Base-by-base conservation (phyloP, 768 basidiomycete genomes). In the Trametes meyenii region DNA sequence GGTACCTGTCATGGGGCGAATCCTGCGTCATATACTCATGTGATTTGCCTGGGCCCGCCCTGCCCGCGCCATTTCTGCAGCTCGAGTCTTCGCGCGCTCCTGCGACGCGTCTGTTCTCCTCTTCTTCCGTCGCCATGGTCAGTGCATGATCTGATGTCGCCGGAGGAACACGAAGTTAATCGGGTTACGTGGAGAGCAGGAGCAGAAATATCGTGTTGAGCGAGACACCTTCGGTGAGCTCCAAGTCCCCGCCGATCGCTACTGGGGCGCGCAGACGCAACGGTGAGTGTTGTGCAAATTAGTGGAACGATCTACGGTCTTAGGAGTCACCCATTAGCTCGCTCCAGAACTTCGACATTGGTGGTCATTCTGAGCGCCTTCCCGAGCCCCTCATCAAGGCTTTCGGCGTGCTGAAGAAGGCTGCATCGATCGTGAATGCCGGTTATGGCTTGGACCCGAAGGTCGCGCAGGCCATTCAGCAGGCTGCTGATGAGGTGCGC, bases 241-340 rank as follows among this genome's bases (percentile, higher is more conserved):
- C 42, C 83, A 90, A 67, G 97, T 99, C 24, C 90, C 91, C 24
- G 84, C 83, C 16, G 87, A 91, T 61, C 85, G 89, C 60, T 98
- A 98, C 77, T 99, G 96, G 94, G 97, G 97, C 61, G 96, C 96
- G 17, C 97, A 98, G 76, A 99, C 97, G 14, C 96, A 98, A 72
- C 83, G 97, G 92, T 90, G 67, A 23, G 77, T 71, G 16, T 21
- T 51, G 8, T 21, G 24, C 5, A 35, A 23, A 29, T 24, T 23
- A n/a, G 7, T 49, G 29, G 14, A 19, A 19, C 21, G 17, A 14
- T 29, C 12, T 13, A 19, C 26, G 44, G 39, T 26, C 54, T 59
- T 38, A 21, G 35, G 61, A 24, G 52, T n/a, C 61, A n/a, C 44
- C 2, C 33, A 19, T 4, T 67, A 93, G 94, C 46, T 96, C 94